Percentiles rank a stretch among this genome's conserved stretches.
phyloP scores from a whole-genome alignment of 108 stramenopile genomes.

The Cyclotella baltica region DNA sequence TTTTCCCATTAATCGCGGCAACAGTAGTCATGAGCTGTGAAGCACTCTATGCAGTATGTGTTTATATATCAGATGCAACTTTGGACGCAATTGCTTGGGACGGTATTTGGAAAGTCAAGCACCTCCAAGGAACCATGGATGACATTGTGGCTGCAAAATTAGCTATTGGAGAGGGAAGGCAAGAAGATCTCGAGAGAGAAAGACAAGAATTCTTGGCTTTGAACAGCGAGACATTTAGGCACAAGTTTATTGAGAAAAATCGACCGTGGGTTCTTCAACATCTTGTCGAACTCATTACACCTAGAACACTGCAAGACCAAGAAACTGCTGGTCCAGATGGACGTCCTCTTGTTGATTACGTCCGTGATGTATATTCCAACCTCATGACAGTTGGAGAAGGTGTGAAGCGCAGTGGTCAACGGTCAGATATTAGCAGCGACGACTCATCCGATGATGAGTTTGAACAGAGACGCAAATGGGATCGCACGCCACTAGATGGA shows the following conservation, averaged over 20 bases:
- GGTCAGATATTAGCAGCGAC: constrained; percentile 71
- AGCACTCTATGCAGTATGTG: constrained; percentile 52
- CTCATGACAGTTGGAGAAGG: constrained; percentile 83
- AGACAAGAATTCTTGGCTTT: constrained; percentile 81
- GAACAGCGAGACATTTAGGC: constrained; percentile 86
- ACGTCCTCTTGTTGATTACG: constrained; percentile 73
- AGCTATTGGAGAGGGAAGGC: constrained; percentile 89
- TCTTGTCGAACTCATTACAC: constrained; percentile 85
- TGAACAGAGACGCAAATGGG: constrained; percentile 66
- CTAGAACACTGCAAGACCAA: constrained; percentile 58
- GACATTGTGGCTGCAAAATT: constrained; percentile 89
- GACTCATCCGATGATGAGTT: constrained; percentile 77
- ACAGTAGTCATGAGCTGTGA: constrained; percentile 66
- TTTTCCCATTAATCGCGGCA: constrained; percentile 66
- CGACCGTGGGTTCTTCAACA: constrained; percentile 91
- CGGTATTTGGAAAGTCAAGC: constrained; percentile 79
- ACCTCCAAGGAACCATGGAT: constrained; percentile 84
- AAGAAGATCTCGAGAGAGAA: constrained; percentile 86
- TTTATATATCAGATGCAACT: constrained; percentile 45
- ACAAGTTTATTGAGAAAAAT: constrained; percentile 89
- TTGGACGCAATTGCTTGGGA: constrained; percentile 69
- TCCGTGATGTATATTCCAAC: constrained; percentile 81
- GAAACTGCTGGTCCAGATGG: constrained; percentile 58
- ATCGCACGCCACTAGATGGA: constrained; percentile 68
- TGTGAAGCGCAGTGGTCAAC: constrained; percentile 60